These are phyloP conservation scores for Cyphellophora europaea DNA, from an alignment of 2,329 filamentous ascomycete species.

Conservation along the genomic window DNA sequence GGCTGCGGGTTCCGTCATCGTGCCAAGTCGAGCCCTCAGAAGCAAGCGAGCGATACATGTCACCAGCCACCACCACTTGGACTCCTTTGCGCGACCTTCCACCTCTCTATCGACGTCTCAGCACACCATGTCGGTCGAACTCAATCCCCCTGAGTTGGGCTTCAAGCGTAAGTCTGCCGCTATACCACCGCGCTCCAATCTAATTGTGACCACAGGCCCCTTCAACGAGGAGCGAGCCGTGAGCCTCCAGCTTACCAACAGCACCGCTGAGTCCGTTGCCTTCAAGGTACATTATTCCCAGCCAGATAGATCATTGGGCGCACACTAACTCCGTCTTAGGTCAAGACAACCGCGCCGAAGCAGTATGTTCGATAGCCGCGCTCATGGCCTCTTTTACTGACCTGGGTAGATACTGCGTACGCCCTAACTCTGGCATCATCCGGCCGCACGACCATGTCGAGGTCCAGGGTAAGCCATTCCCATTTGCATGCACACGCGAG, in stretches of 20 bases:
- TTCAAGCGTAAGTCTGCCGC: constrained; percentile 73
- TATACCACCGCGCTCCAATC: too few species aligned
- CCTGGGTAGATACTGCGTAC: constrained; percentile 75
- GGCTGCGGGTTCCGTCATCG: too few species aligned
- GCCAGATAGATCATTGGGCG: constrained; percentile 8
- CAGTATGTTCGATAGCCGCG: constrained; percentile 57
- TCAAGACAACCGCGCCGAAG: constrained; percentile 98
- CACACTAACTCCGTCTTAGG: constrained; percentile 42
- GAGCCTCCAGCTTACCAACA: constrained; percentile 49
- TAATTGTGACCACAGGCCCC: constrained; percentile 44
- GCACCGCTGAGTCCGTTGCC: constrained; percentile 48
- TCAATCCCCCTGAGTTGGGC: constrained; percentile 82
- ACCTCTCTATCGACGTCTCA: constrained; percentile 16
- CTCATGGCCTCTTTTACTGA: constrained; percentile 17
- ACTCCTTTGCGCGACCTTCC: too few species aligned
- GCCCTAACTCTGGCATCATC: constrained; percentile 93
- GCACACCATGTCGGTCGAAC: constrained; percentile 79
- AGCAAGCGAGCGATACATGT: too few species aligned
- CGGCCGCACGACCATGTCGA: constrained; percentile 84
- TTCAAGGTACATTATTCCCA: constrained; percentile 43
- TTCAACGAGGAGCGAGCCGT: constrained; percentile 58
- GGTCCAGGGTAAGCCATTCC: constrained; percentile 61
- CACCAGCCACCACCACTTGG: too few species aligned
- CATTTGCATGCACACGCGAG: neutral
- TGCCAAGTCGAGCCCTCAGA: too few species aligned